Evolutionary conservation across 176 grass and related monocot species (phyloP), one percentile per base, ranked within the genome.

Genomic region (Eleusine coracana): DNA sequence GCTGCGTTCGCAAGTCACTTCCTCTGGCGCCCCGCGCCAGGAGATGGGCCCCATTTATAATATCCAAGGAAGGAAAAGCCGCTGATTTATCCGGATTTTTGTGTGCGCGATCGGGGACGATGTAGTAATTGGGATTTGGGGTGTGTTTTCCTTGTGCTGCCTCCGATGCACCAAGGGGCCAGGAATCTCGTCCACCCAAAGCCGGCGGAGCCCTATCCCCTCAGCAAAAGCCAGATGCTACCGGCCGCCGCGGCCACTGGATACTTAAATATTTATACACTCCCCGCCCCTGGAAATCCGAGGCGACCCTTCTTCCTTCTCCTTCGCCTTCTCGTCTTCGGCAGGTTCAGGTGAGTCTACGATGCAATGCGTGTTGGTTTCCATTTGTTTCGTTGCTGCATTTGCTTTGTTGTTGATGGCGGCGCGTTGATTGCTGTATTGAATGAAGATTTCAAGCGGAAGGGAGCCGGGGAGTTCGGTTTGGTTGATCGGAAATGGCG

Each of bases 111-210:
- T 54, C 15, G 51, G 49, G 31, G 13, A 2, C 11, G 31, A 18
- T 42, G 31, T 34, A 25, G 34, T 41, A 31, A 20, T 14, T 5
- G 51, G 59, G 9, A 62, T 39, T 10, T 17, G 36, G 65, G 42
- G 36, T 29, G 37, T 81, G 66, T 38, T 42, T 11, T 13, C 14
- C 28, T 38, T 25, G 45, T 29, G 6, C 34, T 41, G 86, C 48
- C 82, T 50, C 82, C n/a, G 59, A 5, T 72, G 67, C 10, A 3
- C n/a, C 27, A 29, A 68, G 68, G 50, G 74, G 79, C 39, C 88
- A 55, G 76, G 71, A 82, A 85, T 92, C 61, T 86, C 90, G 88
- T 92, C 93, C 93, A 96, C 88, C 82, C 93, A 90, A 72, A 75
- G 16, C 16, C 7, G 31, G 41, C 21, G 68, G 27, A 92, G 84